Percentiles rank a stretch among this genome's conserved stretches.
Conservation (phyloP, 148 eudicot genomes). For the Polygonum maritimum region DNA sequence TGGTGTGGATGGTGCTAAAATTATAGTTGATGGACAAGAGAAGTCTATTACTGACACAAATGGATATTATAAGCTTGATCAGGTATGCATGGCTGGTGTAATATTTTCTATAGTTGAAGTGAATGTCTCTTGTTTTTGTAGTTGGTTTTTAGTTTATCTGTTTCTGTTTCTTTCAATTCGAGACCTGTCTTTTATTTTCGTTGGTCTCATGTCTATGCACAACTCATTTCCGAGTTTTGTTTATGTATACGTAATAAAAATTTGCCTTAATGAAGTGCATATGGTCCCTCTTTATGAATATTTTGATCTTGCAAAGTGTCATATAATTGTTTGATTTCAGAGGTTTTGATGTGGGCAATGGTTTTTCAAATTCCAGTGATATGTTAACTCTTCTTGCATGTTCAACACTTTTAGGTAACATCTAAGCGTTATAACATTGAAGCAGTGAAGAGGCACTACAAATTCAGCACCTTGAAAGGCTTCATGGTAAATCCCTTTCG, state of each 20-base stretch:
- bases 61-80: slow-evolving; percentile 97
- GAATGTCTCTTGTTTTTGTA: not conserved
- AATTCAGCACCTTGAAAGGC: slow-evolving; percentile 57
- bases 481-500: slow-evolving; percentile 46
- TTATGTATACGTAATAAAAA: not conserved
- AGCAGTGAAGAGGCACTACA: slow-evolving; percentile 91
- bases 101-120: not conserved
- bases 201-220: not conserved
- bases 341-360: not conserved
- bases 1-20: slow-evolving; percentile 74
- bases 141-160: not conserved
- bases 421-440: slow-evolving; percentile 72
- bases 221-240: not conserved
- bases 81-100: slow-evolving; percentile 34
- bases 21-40: slow-evolving; percentile 82
- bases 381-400: not conserved
- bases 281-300: not conserved
- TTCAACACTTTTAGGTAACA: slow-evolving; percentile 49
- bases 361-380: not conserved
- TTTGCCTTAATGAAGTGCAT: not conserved
- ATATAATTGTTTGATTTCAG: not conserved
- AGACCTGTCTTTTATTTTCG: not conserved
- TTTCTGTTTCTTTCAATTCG: not conserved
- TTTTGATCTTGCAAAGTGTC: not conserved
- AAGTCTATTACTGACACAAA: slow-evolving; percentile 72